Conservation (phyloP, 768 basidiomycete genomes). For the Termitomyces sp. region DNA sequence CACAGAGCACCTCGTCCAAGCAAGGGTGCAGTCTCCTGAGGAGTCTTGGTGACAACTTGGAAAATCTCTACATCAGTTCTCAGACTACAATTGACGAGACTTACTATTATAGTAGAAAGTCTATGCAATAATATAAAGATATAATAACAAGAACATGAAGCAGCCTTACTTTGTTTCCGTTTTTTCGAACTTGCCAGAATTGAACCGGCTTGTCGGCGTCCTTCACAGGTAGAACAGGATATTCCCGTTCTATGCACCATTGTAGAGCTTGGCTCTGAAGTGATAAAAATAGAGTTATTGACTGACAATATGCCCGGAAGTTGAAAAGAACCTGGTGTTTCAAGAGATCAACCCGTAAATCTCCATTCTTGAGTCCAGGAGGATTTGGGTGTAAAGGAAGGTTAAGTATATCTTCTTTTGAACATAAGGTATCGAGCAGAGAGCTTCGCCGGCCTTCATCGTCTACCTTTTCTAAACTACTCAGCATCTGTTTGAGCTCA, state of each 20-base stretch:
- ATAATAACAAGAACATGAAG: neutral
- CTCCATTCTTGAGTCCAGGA: conserved; percentile 60
- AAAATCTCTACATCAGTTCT: neutral
- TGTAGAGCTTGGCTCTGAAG: conserved; percentile 71
- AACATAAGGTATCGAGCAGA: conserved; percentile 63
- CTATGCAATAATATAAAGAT: conserved; percentile 21
- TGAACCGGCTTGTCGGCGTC: conserved; percentile 74
- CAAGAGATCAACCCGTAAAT: conserved; percentile 66
- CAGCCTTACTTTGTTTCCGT: conserved; percentile 42
- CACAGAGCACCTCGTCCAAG: conserved; percentile 84
- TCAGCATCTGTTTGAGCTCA: conserved; percentile 62
- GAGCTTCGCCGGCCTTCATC: conserved; percentile 69
- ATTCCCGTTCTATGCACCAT: conserved; percentile 82
- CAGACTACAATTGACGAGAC: conserved; percentile 14
- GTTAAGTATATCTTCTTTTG: conserved; percentile 62
- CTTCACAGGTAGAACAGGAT: conserved; percentile 64
- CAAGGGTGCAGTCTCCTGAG: conserved; percentile 53
- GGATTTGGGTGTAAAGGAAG: conserved; percentile 69
- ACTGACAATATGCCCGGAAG: neutral
- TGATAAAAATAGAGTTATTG: neutral
- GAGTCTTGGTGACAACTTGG: conserved; percentile 75
- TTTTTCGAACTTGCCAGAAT: conserved; percentile 77
- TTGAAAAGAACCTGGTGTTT: conserved; percentile 63
- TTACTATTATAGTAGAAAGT: conserved; percentile 65
- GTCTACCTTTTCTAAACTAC: conserved; percentile 67